Conservation (phyloP, 1,284 basidiomycete species). For the Gomphus bonarii region DNA sequence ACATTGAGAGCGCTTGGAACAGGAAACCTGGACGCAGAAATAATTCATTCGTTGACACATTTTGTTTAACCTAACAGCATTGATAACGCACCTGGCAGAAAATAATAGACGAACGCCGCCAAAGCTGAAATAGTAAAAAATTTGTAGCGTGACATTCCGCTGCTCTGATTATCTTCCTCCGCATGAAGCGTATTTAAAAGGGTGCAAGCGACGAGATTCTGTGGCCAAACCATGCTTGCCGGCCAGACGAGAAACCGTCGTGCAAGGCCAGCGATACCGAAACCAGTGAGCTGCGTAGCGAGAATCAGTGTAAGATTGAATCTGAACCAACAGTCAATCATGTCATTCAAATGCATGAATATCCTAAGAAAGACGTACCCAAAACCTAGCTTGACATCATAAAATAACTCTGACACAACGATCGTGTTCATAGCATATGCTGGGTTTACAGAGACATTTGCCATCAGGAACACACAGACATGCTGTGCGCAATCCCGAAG, state of each 20-base stretch:
- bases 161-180: conserved; percentile 69
- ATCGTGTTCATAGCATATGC: conserved; percentile 78
- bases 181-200: conserved; percentile 94
- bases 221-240: conserved; percentile 97
- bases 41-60: neutral
- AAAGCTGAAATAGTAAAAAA: conserved; percentile 63
- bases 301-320: conserved; percentile 78
- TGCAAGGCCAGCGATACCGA: conserved; percentile 83
- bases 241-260: conserved; percentile 89
- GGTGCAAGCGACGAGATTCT: conserved; percentile 85
- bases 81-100: conserved; percentile 64
- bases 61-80: neutral
- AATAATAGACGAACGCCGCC: conserved; percentile 74
- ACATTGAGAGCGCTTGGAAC: conserved; percentile 77
- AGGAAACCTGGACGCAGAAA: conserved; percentile 55
- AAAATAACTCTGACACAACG: conserved; percentile 70
- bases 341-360: neutral
- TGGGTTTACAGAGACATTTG: conserved; percentile 70
- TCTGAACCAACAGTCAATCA: neutral
- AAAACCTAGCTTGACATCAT: conserved; percentile 48
- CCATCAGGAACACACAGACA: conserved; percentile 88
- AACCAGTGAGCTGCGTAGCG: conserved; percentile 85
- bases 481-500: conserved; percentile 49
- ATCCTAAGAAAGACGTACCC: conserved; percentile 25
- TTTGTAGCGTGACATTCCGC: conserved; percentile 64